These are phyloP conservation scores for Sanghuangporus baumii DNA, from an alignment of 1,284 basidiomycete species.

Conservation along the genomic window DNA sequence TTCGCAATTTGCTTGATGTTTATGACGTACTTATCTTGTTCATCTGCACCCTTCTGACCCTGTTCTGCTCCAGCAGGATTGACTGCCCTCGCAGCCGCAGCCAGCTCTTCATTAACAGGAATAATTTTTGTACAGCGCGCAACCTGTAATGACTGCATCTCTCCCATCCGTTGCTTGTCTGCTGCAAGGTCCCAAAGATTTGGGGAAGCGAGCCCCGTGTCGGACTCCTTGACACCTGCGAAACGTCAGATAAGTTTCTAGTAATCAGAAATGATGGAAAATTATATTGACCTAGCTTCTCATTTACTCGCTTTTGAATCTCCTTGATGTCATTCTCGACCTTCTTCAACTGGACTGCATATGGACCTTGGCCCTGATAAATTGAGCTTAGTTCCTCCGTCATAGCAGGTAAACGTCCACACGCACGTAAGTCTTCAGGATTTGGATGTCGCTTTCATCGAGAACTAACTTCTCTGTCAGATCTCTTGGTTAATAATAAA, in stretches of 20 bases:
- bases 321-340: constrained; percentile 94
- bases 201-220: constrained; percentile 94
- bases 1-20: constrained; percentile 99
- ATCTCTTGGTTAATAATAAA: neutral
- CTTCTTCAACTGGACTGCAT: constrained; percentile 84
- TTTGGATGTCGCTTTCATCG: constrained; percentile 98
- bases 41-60: constrained; percentile 87
- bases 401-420: constrained; percentile 3
- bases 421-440: constrained; percentile 93
- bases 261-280: neutral
- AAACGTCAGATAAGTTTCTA: neutral
- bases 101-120: constrained; percentile 65
- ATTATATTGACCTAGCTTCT: constrained; percentile 74
- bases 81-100: constrained; percentile 67
- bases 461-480: constrained; percentile 51
- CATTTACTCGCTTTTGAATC: constrained; percentile 94
- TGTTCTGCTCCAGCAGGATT: constrained; percentile 71
- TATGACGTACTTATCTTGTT: constrained; percentile 99
- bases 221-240: constrained; percentile 91
- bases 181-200: constrained; percentile 95
- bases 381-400: constrained; percentile 19
- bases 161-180: constrained; percentile 84
- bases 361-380: constrained; percentile 92
- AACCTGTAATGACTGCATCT: constrained; percentile 93
- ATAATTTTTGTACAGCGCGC: constrained; percentile 99